Percentiles rank a stretch among this genome's conserved stretches.
Evolutionary conservation across 2,329 filamentous ascomycete species (phyloP).

Genomic region (Exophiala sp.): DNA sequence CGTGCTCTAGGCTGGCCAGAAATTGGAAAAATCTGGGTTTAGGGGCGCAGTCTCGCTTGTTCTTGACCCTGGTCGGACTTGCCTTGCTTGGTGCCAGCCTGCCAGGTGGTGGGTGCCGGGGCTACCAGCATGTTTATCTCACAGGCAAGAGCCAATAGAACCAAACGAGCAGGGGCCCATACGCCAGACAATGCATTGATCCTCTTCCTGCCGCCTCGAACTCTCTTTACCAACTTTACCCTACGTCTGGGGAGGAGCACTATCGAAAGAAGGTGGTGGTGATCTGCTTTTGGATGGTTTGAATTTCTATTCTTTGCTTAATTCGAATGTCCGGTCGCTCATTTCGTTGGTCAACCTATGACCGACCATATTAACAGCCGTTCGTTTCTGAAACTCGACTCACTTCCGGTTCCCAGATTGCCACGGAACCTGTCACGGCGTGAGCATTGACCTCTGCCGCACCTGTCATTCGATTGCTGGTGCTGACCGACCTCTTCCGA

Average conservation of each 20-base stretch:
- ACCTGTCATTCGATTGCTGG: background rate
- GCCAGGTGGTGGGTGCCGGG: background rate
- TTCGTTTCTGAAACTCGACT: background rate
- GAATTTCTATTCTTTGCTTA: too few relatives aligned
- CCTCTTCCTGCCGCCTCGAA: slow-evolving; percentile 4
- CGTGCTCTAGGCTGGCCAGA: background rate
- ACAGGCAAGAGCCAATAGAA: background rate
- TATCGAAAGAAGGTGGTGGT: too few relatives aligned
- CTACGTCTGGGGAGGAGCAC: too few relatives aligned
- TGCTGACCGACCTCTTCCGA: too few relatives aligned
- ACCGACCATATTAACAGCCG: background rate
- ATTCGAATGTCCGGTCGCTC: too few relatives aligned
- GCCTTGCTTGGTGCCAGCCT: too few relatives aligned
- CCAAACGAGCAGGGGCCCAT: background rate
- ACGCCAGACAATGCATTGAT: background rate
- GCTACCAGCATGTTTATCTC: background rate
- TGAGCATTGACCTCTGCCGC: background rate
- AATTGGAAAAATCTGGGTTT: background rate
- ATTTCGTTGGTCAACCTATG: background rate
- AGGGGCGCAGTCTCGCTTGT: background rate
- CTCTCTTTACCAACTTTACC: background rate
- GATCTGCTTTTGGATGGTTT: too few relatives aligned
- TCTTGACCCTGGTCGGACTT: too few relatives aligned
- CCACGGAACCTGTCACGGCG: too few relatives aligned
- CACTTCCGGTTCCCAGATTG: background rate